Conservation (phyloP, 805 yeast genomes). For the Tanozyma kutaoensis region DNA sequence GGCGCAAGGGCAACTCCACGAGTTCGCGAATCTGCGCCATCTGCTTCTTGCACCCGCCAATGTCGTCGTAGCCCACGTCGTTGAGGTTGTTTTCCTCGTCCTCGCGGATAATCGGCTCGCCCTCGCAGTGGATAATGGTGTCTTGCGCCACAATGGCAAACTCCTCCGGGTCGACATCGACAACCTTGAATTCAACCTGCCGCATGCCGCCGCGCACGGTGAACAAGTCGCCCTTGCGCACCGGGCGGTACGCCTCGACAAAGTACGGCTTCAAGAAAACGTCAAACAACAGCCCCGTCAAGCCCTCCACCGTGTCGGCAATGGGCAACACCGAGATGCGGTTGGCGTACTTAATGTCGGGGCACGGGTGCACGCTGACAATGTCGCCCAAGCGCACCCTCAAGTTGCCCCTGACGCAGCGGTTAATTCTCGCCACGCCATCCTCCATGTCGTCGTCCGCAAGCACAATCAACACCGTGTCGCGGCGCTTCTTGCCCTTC, state of each 20-base stretch:
- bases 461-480: slow-evolving; percentile 89
- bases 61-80: slow-evolving; percentile 97
- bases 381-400: slow-evolving; percentile 91
- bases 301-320: slow-evolving; percentile 96
- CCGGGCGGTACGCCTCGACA: slow-evolving; percentile 98
- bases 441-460: slow-evolving; percentile 96
- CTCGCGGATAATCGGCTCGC: slow-evolving; percentile 96
- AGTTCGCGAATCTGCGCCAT: slow-evolving; percentile 99
- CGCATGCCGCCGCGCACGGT: slow-evolving; percentile 98
- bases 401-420: slow-evolving; percentile 92
- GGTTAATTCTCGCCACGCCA: slow-evolving; percentile 86
- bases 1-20: slow-evolving; percentile 96
- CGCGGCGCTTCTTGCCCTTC: slow-evolving; percentile 96
- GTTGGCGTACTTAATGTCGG: slow-evolving; percentile 94
- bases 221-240: slow-evolving; percentile 93
- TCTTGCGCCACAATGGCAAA: slow-evolving; percentile 98
- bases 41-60: slow-evolving; percentile 98
- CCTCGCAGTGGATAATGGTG: slow-evolving; percentile 95
- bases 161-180: slow-evolving; percentile 95
- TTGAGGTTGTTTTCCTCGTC: slow-evolving; percentile 94
- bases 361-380: slow-evolving; percentile 85
- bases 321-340: slow-evolving; percentile 92
- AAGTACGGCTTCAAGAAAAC: slow-evolving; percentile 95
- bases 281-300: slow-evolving; percentile 92
- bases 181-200: slow-evolving; percentile 97